A percentile compares a stretch with the other conserved stretches of the same genome.
These are phyloP conservation scores for Colletotrichum sp. DNA, from an alignment of 2,329 filamentous ascomycete genomes.

Conservation along the genomic window DNA sequence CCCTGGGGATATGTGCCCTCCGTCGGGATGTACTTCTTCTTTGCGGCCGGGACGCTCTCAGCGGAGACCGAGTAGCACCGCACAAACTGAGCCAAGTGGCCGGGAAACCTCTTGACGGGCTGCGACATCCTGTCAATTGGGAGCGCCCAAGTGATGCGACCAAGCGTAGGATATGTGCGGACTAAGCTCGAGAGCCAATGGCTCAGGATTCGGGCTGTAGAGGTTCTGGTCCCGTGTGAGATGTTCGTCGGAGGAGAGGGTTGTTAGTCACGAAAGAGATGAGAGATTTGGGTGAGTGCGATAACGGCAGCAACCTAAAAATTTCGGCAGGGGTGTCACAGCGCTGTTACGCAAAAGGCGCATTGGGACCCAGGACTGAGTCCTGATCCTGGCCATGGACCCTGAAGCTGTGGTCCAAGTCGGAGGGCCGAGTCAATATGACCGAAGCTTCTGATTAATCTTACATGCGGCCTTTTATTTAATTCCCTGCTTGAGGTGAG, in stretches of 20 bases:
- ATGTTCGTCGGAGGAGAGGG: not conserved
- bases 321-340: conserved; percentile 6
- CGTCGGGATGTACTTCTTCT: conserved; percentile 88
- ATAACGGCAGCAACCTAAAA: conserved; percentile 7
- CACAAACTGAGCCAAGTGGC: conserved; percentile 25
- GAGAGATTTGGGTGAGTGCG: conserved; percentile 14
- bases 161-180: not conserved
- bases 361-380: not conserved
- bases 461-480: not conserved
- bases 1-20: conserved; percentile 88
- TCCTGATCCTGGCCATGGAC: not conserved
- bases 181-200: conserved; percentile 5
- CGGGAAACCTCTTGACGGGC: conserved; percentile 19
- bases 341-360: not conserved
- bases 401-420: not conserved
- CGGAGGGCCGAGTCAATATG: not conserved
- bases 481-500: not conserved
- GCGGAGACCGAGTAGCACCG: conserved; percentile 65
- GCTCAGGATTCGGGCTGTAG: not conserved
- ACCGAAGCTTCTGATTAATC: not conserved
- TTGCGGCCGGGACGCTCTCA: conserved; percentile 73
- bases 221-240: not conserved
- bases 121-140: conserved; percentile 17
- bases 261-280: not conserved
- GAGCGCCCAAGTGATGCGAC: not conserved